A percentile compares a stretch with the other conserved stretches of the same genome.
Conservation (phyloP, 768 basidiomycete genomes). For the Lactarius evosmus region DNA sequence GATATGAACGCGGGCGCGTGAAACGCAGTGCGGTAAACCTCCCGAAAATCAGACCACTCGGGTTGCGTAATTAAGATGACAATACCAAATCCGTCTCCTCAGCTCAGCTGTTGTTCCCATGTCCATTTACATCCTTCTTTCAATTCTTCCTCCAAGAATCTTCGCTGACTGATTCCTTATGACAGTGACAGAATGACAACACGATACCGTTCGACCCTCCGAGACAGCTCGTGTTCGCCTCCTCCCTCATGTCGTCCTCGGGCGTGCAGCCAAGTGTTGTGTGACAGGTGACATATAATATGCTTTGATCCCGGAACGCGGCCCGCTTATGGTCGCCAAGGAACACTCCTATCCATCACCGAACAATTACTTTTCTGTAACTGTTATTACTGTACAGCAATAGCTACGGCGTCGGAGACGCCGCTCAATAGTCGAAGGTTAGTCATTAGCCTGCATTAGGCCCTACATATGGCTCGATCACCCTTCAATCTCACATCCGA, state of each 20-base stretch:
- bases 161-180: background rate
- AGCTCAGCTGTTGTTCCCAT: too few relatives aligned
- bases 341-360: background rate
- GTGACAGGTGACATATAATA: background rate
- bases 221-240: background rate
- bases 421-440: background rate
- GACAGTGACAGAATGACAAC: background rate
- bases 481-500: too few relatives aligned
- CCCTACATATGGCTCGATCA: too few relatives aligned
- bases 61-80: background rate
- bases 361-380: too few relatives aligned
- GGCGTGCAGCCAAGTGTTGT: too few relatives aligned
- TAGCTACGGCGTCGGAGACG: too few relatives aligned
- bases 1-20: background rate
- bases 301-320: background rate
- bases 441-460: too few relatives aligned
- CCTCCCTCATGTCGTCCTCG: background rate
- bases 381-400: background rate
- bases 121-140: background rate
- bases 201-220: background rate
- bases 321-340: background rate
- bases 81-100: background rate
- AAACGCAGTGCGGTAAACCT: background rate
- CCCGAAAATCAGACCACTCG: conserved; percentile 23
- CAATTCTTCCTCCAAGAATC: too few relatives aligned